Evolutionary conservation across 2,329 filamentous ascomycete species (phyloP), one percentile per base, ranked within the genome.

Genomic region (Alternaria sp.): DNA sequence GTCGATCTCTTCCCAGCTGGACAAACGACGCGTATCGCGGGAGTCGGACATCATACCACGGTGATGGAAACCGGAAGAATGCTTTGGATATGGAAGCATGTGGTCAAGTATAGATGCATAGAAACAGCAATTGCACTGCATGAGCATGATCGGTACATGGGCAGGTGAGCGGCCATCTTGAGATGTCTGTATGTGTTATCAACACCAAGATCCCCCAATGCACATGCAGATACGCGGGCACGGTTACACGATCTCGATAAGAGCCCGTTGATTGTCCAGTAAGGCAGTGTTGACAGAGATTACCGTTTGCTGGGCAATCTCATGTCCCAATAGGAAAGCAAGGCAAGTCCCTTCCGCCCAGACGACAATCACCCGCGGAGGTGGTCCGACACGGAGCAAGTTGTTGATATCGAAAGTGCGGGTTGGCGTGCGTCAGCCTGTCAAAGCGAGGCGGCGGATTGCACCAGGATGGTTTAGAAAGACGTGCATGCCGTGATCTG

Each of bases 351-450:
- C 53, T 55, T 28, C 53, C 43, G 53, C 21, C 23, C 44, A 23
- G 53, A 14, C 43, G 26, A 47, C 33, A 57, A 18, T 44, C 6
- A 9, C 20, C 28, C 55, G 44, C 44, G 28, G 55, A 41, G 33
- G 44, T 49, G 21, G 44, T 15, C 43, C n/a, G 44, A 23, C 14
- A 5, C n/a, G 10, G 55, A 41, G 20, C 55, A 49, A 18, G 26
- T 47, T 50, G 55, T 26, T 58, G 55, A 58, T 50, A 58, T 58
- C 55, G 28, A 56, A 41, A 37, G 41, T 56, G 43, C 54, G 44
- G 53, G 37, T 23, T 46, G 41, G 54, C 14, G 28, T 28, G 33
- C 43, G 55, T 43, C 55, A 47, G 55, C 56, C 30, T 45, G 56
- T 45, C 30, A 30, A 41, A 8, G 25, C 14, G 30, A 51, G 41